These are phyloP conservation scores for Emmonsiellopsis sp. DNA, from an alignment of 2,329 filamentous ascomycete genomes.

Conservation along the genomic window DNA sequence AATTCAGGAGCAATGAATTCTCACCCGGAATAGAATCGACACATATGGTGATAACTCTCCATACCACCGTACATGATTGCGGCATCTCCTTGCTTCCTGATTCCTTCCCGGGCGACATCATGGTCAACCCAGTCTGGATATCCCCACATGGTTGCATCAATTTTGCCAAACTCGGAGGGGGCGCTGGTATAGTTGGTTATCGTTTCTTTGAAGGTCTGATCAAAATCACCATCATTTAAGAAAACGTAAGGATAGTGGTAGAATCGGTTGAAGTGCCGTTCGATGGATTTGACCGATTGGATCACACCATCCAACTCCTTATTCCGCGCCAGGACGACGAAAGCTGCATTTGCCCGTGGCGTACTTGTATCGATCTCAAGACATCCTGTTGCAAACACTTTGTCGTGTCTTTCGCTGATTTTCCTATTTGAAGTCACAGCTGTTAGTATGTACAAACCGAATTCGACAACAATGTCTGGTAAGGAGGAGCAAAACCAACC, in stretches of 20 bases:
- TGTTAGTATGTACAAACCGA: background rate
- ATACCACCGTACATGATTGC: slow-evolving; percentile 99
- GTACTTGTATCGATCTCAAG: slow-evolving; percentile 63
- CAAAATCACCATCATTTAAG: slow-evolving; percentile 94
- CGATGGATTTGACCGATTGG: slow-evolving; percentile 94
- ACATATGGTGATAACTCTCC: slow-evolving; percentile 99
- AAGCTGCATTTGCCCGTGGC: slow-evolving; percentile 84
- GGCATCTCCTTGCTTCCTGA: slow-evolving; percentile 89
- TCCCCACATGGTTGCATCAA: slow-evolving; percentile 85
- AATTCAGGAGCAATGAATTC: slow-evolving; percentile 21
- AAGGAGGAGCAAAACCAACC: slow-evolving; percentile 48
- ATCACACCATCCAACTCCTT: slow-evolving; percentile 94
- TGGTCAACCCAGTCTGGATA: slow-evolving; percentile 94
- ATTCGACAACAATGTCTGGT: background rate
- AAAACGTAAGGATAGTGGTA: slow-evolving; percentile 98
- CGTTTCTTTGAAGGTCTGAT: slow-evolving; percentile 82
- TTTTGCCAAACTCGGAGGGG: slow-evolving; percentile 85
- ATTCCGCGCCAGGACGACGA: slow-evolving; percentile 90
- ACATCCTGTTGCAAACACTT: slow-evolving; percentile 89
- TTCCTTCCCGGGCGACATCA: slow-evolving; percentile 89
- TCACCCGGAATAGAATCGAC: slow-evolving; percentile 95
- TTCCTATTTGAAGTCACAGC: slow-evolving; percentile 48
- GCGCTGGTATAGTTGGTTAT: slow-evolving; percentile 84
- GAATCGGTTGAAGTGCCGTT: slow-evolving; percentile 98
- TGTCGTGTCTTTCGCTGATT: slow-evolving; percentile 96